Evolutionary conservation across 306 rosid genomes (phyloP), one percentile per base, ranked within the genome.

Genomic region (Hippophae gyantsensis): DNA sequence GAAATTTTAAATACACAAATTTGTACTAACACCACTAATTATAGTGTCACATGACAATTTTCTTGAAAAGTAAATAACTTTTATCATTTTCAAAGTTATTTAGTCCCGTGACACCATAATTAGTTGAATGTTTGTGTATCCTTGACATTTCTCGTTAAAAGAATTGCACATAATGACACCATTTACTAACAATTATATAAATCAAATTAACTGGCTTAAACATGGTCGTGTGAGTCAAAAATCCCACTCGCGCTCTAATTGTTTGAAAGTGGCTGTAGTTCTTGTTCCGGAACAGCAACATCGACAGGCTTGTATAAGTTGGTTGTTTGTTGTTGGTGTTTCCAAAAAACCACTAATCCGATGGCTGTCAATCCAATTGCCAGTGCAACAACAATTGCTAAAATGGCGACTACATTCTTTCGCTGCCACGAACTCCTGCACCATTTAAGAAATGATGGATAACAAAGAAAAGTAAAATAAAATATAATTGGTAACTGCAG

Each of bases 361-460:
- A 73, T 52, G 46, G 74, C 76, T 3, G 79, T 75, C 47, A 82
- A 51, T 52, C 76, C 88, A 54, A 84, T 27, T 47, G 86, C 52
- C 54, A 84, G 49, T 27, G 79, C 49, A 42, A 81, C 78, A 40
- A 87, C 32, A 63, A 80, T 47, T 64, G 73, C 80, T 51, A 81
- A 62, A 14, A 67, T 69, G 60, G 67, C 81, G 48, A 70, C 65
- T 75, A 60, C 27, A 68, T 75, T 56, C 59, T 69, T 63, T 60
- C 67, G 74, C 67, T 69, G 81, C 99, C 93, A 73, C 89, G 80
- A 69, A 61, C 77, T 79, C 86, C 99, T 88, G 85, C 72, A 63
- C 62, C 71, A 72, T 48, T 46, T 70, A 25, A 56, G 60, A 56
- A 79, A 48, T 55, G 47, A 4, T 44, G 42, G 67, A 59, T 50